Conservation (phyloP, 1,284 basidiomycete genomes). For the Caloboletus firmus region DNA sequence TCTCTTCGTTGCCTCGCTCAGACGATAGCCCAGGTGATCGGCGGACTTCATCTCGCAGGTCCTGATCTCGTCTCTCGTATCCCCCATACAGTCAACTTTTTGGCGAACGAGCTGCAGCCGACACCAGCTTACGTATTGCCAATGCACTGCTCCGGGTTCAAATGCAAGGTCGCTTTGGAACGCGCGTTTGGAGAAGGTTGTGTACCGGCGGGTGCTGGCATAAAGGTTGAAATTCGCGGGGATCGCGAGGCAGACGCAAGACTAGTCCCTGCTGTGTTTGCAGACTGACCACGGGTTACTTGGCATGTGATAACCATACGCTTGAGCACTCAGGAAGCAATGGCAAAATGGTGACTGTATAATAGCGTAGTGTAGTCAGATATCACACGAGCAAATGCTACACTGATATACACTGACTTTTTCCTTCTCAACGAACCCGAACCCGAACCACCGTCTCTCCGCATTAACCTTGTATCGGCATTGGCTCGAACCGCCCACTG, state of each 20-base stretch:
- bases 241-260: constrained; percentile 40
- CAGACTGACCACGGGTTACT: background rate
- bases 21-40: constrained; percentile 54
- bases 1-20: background rate
- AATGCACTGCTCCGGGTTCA: constrained; percentile 82
- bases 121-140: constrained; percentile 71
- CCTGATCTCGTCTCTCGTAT: constrained; percentile 63
- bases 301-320: background rate
- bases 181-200: constrained; percentile 68
- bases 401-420: constrained; percentile 3
- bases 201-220: constrained; percentile 74
- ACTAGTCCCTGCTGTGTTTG: constrained; percentile 33
- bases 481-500: background rate
- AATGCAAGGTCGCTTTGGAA: constrained; percentile 66
- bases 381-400: constrained; percentile 1
- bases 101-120: constrained; percentile 58
- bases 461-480: constrained; percentile 1
- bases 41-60: constrained; percentile 77
- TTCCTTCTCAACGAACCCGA: background rate
- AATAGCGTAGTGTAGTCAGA: background rate
- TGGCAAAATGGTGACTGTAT: constrained; percentile 1
- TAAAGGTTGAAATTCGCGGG: constrained; percentile 56
- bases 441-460: background rate
- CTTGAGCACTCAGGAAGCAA: background rate
- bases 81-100: constrained; percentile 67